Base-by-base conservation (phyloP, 2,329 filamentous ascomycete genomes). In the Elsinoe necatrix region DNA sequence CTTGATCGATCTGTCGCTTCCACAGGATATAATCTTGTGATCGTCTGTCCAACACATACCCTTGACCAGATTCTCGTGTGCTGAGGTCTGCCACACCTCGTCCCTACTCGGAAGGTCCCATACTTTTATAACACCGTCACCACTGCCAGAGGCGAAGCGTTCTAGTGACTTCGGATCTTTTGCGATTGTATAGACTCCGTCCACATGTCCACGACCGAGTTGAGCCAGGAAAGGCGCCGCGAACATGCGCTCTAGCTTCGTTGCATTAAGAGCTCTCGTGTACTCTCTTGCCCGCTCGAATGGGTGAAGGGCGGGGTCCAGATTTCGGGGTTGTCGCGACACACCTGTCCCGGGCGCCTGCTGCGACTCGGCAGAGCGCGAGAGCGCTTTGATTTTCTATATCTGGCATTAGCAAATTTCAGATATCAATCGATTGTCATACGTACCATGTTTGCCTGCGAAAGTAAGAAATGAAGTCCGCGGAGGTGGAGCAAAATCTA, bases 1-100 rank as follows among this genome's bases (percentile, higher is more conserved):
- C 71, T 97, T 95, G 66, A 97, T 81, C 3, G 88, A 86, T 63
- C 84, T 83, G 72, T 98, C 93, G 59, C 83, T 85, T 4, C 87
- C 90, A 68, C 91, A 96, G 1, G 89, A 92, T 47, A 97, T 75
- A 12, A 97, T 77, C 68, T 90, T 92, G 67, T 85, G 81, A 64
- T 95, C 89, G 43, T 82, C 80, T 2, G 90, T 95, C 87, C 92
- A 98, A 64, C 85, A 86, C 68, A 96, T 78, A 12, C 87, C 87
- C 76, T 95, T 95, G 63, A 97, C 89, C 43, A 96, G 85, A 64
- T 95, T 95, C 64, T 95, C 88, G 69, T 98, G 95, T 21, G 90
- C 92, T 61, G 86, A 83, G 2, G 81, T 80, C 64, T 87, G 80
- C 85, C 87, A 92, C 48, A 85, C 78, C 68, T 93, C 86, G 25